These are phyloP conservation scores for Pythium grandisporangium DNA, from an alignment of 352 stramenopile genomes.

Conservation along the genomic window DNA sequence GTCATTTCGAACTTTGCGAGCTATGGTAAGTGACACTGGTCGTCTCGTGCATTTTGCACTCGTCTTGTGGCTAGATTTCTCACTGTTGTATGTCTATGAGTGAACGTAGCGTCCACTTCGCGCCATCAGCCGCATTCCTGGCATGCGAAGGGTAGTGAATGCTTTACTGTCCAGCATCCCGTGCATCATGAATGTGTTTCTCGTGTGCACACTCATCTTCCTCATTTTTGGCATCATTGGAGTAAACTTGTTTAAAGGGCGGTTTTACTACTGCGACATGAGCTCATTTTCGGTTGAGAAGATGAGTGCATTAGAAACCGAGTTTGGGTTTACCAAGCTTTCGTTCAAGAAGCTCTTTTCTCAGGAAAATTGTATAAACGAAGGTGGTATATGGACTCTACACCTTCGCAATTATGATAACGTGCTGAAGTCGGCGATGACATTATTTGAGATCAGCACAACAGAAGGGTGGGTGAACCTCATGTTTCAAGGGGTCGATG, in stretches of 20 bases:
- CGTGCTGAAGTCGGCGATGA: conserved; percentile 37
- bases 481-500: conserved; percentile 76
- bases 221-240: conserved; percentile 78
- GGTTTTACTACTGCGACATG: conserved; percentile 61
- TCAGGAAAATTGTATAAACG: conserved; percentile 15
- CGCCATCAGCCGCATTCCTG: conserved; percentile 53
- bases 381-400: conserved; percentile 20
- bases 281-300: conserved; percentile 17
- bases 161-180: conserved; percentile 64
- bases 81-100: not conserved
- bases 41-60: too few species aligned
- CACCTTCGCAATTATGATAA: conserved; percentile 54
- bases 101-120: conserved; percentile 31
- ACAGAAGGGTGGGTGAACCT: conserved; percentile 79
- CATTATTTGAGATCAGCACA: conserved; percentile 81
- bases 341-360: conserved; percentile 38
- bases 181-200: conserved; percentile 62
- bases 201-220: conserved; percentile 85
- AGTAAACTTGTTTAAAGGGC: conserved; percentile 80
- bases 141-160: conserved; percentile 74
- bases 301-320: conserved; percentile 12
- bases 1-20: conserved; percentile 55
- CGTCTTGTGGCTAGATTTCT: not conserved
- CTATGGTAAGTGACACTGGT: conserved; percentile 27
- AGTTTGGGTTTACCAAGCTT: conserved; percentile 25